Base-by-base conservation (phyloP, 768 basidiomycete genomes). In the Collybia sp. region DNA sequence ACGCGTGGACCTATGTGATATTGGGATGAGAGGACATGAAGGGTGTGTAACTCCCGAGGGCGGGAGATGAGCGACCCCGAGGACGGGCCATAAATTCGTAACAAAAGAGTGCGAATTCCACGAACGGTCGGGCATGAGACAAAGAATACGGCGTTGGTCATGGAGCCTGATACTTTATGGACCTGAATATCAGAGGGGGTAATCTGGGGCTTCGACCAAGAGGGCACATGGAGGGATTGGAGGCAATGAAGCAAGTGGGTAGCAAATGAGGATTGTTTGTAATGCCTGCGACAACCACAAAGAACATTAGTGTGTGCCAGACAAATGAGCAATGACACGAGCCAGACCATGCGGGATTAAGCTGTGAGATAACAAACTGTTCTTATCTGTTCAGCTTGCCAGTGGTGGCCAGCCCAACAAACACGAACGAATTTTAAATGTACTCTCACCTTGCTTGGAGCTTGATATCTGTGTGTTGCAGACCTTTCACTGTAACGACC, bases 91-190 rank as follows among this genome's bases (percentile, higher is more conserved):
- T 97, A 99, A 46, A 99, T 79, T 50, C 96, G 86, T 48, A 98
- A 79, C 9, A 99, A 76, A 19, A 97, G 64, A 1, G 89, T 94
- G 53, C 70, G 75, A 43, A 69, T 64, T 45, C 63, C 68, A 45
- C 67, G 70, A 15, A 64, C 61, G 30, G 70, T 60, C 32, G 79
- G 72, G 59, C 82, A 92, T 9, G 93, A 90, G 44, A 97, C 86
- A 67, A 98, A 99, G 70, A 91, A 98, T 45, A 99, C 93, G 45
- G 90, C 87, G 64, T 99, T 99, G 35, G 95, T 99, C 52, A 97
- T 67, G 10, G 91, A 86, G 8, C 95, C 94, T 6, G 93, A 91
- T 17, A 94, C 86, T 60, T 87, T 93, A 59, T 72, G 73, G 52
- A 97, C 76, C 45, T 70, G 71, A 42, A 94, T 58, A 25, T 68